These are phyloP conservation scores for Dothistroma septosporum DNA, from an alignment of 2,329 filamentous ascomycete species.

Conservation along the genomic window DNA sequence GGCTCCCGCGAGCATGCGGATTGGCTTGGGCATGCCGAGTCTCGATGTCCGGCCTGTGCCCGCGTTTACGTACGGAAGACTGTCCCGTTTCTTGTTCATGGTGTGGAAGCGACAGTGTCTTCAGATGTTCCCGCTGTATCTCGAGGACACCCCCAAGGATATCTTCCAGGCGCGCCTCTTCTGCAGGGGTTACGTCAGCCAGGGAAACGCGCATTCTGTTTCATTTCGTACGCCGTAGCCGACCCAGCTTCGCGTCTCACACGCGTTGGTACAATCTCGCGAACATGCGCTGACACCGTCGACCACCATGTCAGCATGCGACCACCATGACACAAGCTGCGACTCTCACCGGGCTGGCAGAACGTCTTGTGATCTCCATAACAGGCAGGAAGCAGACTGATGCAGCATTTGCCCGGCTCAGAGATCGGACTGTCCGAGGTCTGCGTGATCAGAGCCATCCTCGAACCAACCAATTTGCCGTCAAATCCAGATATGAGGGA, in stretches of 20 bases:
- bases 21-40: conserved; percentile 83
- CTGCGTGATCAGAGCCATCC: conserved; percentile 41
- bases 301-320: neutral
- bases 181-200: conserved; percentile 1
- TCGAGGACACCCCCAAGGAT: neutral
- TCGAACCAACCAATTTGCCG: conserved; percentile 49
- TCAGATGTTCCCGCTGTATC: neutral
- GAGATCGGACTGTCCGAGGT: conserved; percentile 38
- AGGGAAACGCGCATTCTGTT: neutral
- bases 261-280: neutral
- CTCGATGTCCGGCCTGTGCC: conserved; percentile 27
- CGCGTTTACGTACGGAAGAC: conserved; percentile 16
- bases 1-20: conserved; percentile 70
- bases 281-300: neutral
- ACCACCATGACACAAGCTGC: conserved; percentile 65
- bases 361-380: conserved; percentile 65
- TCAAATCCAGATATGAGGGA: conserved; percentile 39
- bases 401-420: conserved; percentile 34
- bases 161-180: neutral
- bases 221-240: neutral
- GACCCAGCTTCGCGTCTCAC: conserved; percentile 17
- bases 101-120: neutral
- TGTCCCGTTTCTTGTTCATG: conserved; percentile 11
- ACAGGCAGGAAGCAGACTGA: conserved; percentile 44
- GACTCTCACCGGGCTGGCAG: conserved; percentile 60